Conservation (phyloP, 2,329 filamentous ascomycete species). For the Cladophialophora immunda region DNA sequence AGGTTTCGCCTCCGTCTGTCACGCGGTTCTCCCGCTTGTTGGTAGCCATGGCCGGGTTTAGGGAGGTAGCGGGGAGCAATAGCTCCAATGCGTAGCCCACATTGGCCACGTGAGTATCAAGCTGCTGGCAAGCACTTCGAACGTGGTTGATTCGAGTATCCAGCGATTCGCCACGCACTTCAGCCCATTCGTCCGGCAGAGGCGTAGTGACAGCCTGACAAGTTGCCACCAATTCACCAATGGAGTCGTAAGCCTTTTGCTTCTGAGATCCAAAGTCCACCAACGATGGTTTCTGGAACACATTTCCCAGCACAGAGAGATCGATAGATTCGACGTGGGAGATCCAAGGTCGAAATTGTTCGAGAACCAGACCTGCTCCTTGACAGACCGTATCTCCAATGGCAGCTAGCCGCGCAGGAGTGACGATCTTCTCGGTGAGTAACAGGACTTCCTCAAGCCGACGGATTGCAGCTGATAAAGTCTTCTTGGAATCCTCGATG, state of each 20-base stretch:
- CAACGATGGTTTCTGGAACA: conserved; percentile 83
- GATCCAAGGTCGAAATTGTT: conserved; percentile 90
- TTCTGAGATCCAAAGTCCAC: conserved; percentile 90
- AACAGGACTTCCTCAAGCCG: conserved; percentile 85
- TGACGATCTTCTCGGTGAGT: conserved; percentile 81
- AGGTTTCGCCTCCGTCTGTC: conserved; percentile 49
- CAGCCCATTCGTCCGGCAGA: conserved; percentile 93
- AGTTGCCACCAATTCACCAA: conserved; percentile 84
- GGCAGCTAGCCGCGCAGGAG: conserved; percentile 77
- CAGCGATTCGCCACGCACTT: conserved; percentile 86
- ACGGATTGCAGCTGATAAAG: conserved; percentile 84
- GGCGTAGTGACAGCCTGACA: conserved; percentile 94
- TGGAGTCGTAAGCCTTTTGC: conserved; percentile 90
- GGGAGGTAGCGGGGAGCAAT: conserved; percentile 79
- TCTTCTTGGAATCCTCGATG: conserved; percentile 83
- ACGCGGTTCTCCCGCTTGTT: conserved; percentile 58
- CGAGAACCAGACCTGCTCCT: conserved; percentile 80
- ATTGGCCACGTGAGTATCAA: conserved; percentile 87
- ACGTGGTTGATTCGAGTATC: conserved; percentile 87
- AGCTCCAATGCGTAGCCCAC: conserved; percentile 88
- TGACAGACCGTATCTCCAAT: conserved; percentile 84
- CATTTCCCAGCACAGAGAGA: conserved; percentile 78
- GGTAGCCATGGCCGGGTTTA: conserved; percentile 59
- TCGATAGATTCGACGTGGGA: conserved; percentile 91
- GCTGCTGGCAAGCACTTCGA: conserved; percentile 75